Base-by-base conservation (phyloP, 2,329 filamentous ascomycete species). In the Paradendryphiella salina region DNA sequence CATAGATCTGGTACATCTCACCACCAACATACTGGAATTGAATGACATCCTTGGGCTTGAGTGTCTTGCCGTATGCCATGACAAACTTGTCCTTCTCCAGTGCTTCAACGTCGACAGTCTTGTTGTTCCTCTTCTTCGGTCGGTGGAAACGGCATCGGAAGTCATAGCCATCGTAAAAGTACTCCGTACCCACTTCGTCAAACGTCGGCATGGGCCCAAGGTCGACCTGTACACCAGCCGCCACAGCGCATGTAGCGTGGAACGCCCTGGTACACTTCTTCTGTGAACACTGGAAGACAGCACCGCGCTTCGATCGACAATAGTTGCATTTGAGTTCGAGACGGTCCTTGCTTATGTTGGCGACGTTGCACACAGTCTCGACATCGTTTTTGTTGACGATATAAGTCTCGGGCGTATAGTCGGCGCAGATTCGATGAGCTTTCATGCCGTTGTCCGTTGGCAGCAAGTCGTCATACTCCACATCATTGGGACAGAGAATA, bases 91-190 rank as follows among this genome's bases (percentile, higher is more conserved):
- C 86, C 44, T 82, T 81, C 64, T 94, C 91, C 54, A 94, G 76
- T 1, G 79, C 76, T 46, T 89, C 84, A 29, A 83, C 82, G 46
- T 89, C 84, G 42, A 86, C 73, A 59, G 88, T 89, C 75, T 87
- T 90, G 56, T 90, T 86, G 62, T 93, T 85, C 76, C 93, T 94
- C 65, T 94, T 86, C 77, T 94, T 96, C 11, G 88, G 85, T 41
- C 94, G 85, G 72, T 99, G 94, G 75, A 96, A 96, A 53, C 92
- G 89, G 76, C 94, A 99, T 63, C 89, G 90, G 71, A 97, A 92
- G 67, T 96, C 90, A 64, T 95, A 93, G 1, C 88, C 91, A 65
- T 91, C 89, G 63, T 96, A 88, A 60, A 89, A 93, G 73, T 96
- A 96, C 71, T 96, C 91, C 1, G 86, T 90, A 5, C 91, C 91